Evolutionary conservation across 2,329 filamentous ascomycete genomes (phyloP).

Genomic region (Ophiostoma perfectum): DNA sequence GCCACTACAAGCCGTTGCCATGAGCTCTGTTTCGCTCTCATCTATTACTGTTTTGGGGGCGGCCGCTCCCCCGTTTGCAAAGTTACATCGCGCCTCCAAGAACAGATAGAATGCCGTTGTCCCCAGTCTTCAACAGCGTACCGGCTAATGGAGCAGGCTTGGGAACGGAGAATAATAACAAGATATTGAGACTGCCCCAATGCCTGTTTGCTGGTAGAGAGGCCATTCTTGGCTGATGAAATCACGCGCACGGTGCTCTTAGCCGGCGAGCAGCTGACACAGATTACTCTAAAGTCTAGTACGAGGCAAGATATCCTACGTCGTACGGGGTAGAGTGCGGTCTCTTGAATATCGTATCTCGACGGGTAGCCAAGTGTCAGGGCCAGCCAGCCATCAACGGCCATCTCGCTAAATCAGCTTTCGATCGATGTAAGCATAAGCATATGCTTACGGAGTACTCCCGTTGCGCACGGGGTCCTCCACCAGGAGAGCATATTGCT

Average conservation of each 20-base stretch:
- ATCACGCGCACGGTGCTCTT: not conserved
- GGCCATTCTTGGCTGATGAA: not conserved
- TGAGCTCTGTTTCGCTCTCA: not conserved
- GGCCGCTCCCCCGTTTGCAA: not conserved
- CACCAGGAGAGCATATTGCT: not conserved
- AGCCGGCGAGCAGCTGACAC: not conserved
- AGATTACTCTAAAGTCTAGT: no score
- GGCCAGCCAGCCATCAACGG: no score
- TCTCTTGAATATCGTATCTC: no score
- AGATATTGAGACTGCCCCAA: not conserved
- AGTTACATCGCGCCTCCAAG: constrained; percentile 18
- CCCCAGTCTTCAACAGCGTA: not conserved
- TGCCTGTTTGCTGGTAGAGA: no score
- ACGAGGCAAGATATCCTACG: no score
- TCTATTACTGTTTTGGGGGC: not conserved
- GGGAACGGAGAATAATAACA: not conserved
- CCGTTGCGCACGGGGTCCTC: not conserved
- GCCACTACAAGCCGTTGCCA: not conserved
- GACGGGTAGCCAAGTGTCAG: no score
- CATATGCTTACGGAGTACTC: not conserved
- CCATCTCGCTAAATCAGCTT: no score
- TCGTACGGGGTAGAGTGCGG: no score
- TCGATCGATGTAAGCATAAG: no score
- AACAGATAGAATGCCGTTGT: constrained; percentile 17
- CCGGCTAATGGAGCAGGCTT: not conserved